Evolutionary conservation across 78 protist species (phyloP), one percentile per base, ranked within the genome.

Genomic region (Andalucia godoyi): DNA sequence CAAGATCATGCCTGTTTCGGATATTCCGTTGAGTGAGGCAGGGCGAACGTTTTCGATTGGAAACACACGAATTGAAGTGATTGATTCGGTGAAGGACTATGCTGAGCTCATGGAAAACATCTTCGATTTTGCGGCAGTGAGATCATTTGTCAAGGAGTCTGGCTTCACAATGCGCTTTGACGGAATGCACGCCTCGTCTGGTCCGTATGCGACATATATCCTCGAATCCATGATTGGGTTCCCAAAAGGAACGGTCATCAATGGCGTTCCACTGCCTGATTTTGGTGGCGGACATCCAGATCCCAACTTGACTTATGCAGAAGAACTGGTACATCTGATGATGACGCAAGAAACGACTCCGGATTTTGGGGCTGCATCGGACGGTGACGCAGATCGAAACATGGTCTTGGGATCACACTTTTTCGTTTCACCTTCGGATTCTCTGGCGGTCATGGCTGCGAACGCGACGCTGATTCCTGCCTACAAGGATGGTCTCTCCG

Each of bases 251-350:
- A 15, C 51, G 23, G 43, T 88, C 23, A 23, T 72, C 69, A 77
- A 82, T 57, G 58, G 67, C 51, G 53, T 13, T 1, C 91, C 95
- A 12, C 49, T 50, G 43, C 83, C 79, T 3, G 99, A 96, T 72
- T 96, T 96, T 64, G 95, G 95, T 39, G 92, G 90, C 27, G 88
- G 89, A 39, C 99, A 96, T 76, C 94, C 99, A 4, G 99, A 96
- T 68, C 99, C 99, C 34, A 96, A 93, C 75, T 77, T 91, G 29
- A 82, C 92, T 15, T 87, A 93, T 61, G 99, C 99, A 5, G 74
- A 72, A 8, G 88, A 76, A 23, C 86, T 96, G 23, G 97, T 91
- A 3, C 78, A 79, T 2, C 37, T 1, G 39, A 87, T 92, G 95
- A 62, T 71, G 39, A n/a, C 58, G 15, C n/a, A 18, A n/a, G 69